phyloP scores from a whole-genome alignment of 2,329 filamentous ascomycete species.

The Cladophialophora bantiana region DNA sequence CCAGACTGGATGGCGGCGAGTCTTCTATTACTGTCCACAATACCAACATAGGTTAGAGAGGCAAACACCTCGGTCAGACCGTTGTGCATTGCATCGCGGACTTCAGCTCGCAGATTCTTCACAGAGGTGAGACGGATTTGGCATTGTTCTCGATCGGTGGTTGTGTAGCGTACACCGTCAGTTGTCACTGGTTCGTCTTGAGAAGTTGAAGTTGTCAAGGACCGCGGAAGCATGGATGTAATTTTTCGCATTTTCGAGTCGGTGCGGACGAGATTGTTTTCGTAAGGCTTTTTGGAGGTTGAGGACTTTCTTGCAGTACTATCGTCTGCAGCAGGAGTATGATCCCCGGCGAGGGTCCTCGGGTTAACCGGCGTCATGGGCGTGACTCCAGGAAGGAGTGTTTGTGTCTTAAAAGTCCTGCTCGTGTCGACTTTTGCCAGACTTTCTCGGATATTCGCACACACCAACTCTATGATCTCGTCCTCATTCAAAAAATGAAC shows the following conservation, averaged over 20 bases:
- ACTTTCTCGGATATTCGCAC: conserved; percentile 76
- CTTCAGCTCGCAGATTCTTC: conserved; percentile 80
- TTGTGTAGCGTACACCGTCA: conserved; percentile 73
- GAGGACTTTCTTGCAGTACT: conserved; percentile 41
- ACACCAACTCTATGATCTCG: conserved; percentile 88
- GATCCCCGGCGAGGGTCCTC: conserved; percentile 42
- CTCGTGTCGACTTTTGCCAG: conserved; percentile 90
- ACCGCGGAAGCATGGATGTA: conserved; percentile 86
- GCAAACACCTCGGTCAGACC: conserved; percentile 87
- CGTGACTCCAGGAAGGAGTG: conserved; percentile 73
- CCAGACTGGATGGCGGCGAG: conserved; percentile 93
- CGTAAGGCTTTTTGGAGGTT: conserved; percentile 67
- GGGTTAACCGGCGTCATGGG: conserved; percentile 52
- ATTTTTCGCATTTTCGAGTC: conserved; percentile 92
- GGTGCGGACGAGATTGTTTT: conserved; percentile 89
- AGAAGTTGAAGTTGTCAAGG: conserved; percentile 45
- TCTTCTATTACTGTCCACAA: conserved; percentile 85
- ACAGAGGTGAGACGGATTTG: conserved; percentile 81
- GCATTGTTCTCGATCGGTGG: conserved; percentile 71
- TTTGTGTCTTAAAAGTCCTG: conserved; percentile 93
- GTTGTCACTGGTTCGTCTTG: conserved; percentile 42
- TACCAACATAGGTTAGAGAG: conserved; percentile 88
- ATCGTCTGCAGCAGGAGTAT: conserved; percentile 51
- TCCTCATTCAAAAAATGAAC: conserved; percentile 98
- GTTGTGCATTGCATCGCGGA: conserved; percentile 82